Conservation (phyloP, 1,139 yeast species). For the Hyphopichia fennica region DNA sequence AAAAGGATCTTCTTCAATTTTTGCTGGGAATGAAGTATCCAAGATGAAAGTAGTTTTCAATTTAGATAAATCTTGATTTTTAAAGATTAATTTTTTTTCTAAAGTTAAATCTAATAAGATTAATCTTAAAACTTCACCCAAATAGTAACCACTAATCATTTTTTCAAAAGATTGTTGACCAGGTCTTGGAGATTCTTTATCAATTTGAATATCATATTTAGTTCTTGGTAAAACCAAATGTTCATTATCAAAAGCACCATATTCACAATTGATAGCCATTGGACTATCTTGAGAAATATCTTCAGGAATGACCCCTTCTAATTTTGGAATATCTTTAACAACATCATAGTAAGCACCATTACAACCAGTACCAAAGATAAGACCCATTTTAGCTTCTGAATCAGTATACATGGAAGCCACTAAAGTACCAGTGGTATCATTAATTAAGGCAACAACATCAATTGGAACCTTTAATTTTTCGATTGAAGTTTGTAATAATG, state of each 20-base stretch:
- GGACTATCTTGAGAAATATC: conserved; percentile 66
- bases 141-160: conserved; percentile 95
- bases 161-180: conserved; percentile 95
- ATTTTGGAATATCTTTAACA: conserved; percentile 74
- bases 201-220: conserved; percentile 78
- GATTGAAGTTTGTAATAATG: conserved; percentile 80
- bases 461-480: conserved; percentile 69
- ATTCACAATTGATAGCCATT: conserved; percentile 98
- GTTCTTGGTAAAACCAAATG: conserved; percentile 85
- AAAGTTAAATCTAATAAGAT: conserved; percentile 71
- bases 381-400: conserved; percentile 86
- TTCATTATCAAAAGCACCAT: conserved; percentile 96
- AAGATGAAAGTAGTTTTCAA: conserved; percentile 62
- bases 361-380: conserved; percentile 97
- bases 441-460: conserved; percentile 85
- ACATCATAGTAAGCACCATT: conserved; percentile 94
- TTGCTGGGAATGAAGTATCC: conserved; percentile 88
- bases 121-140: conserved; percentile 89
- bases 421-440: conserved; percentile 96
- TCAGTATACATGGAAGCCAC: conserved; percentile 95
- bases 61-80: conserved; percentile 62
- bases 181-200: conserved; percentile 89
- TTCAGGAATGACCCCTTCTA: conserved; percentile 64
- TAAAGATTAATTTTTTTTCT: conserved; percentile 62
- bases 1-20: conserved; percentile 85